These are phyloP conservation scores for Fusarium papillatum DNA, from an alignment of 2,329 filamentous ascomycete genomes.

Conservation along the genomic window DNA sequence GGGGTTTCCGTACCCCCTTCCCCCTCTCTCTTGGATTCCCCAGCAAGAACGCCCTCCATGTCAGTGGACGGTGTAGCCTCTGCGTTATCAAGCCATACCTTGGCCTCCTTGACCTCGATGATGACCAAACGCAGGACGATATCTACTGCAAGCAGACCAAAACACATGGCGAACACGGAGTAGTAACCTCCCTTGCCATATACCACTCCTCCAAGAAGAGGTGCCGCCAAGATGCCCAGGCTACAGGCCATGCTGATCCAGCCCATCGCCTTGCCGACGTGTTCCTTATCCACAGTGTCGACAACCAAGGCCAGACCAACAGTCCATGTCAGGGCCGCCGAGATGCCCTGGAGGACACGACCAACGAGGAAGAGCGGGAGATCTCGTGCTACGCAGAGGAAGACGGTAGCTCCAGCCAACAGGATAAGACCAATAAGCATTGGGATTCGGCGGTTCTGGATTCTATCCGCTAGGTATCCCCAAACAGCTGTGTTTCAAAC, in stretches of 20 bases:
- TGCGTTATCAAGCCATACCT: conserved; percentile 41
- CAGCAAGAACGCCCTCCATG: conserved; percentile 3
- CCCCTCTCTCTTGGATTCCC: background rate
- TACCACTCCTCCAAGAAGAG: conserved; percentile 50
- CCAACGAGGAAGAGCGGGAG: conserved; percentile 50
- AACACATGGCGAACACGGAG: conserved; percentile 52
- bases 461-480: conserved; percentile 52
- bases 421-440: conserved; percentile 51
- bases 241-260: conserved; percentile 51
- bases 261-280: conserved; percentile 49
- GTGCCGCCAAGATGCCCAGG: conserved; percentile 48
- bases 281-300: conserved; percentile 48
- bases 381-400: conserved; percentile 48
- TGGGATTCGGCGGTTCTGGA: conserved; percentile 47
- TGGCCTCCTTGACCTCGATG: conserved; percentile 49
- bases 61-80: background rate
- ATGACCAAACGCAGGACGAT: conserved; percentile 49
- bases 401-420: conserved; percentile 46
- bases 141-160: conserved; percentile 50
- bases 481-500: conserved; percentile 45
- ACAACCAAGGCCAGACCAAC: conserved; percentile 53
- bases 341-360: conserved; percentile 49
- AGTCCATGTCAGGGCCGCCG: conserved; percentile 52
- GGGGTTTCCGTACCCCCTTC: background rate
- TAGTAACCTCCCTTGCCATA: conserved; percentile 51